A percentile compares a stretch with the other conserved stretches of the same genome.
These are phyloP conservation scores for Cyberlindnera veronae DNA, from an alignment of 805 yeast genomes.

Conservation along the genomic window DNA sequence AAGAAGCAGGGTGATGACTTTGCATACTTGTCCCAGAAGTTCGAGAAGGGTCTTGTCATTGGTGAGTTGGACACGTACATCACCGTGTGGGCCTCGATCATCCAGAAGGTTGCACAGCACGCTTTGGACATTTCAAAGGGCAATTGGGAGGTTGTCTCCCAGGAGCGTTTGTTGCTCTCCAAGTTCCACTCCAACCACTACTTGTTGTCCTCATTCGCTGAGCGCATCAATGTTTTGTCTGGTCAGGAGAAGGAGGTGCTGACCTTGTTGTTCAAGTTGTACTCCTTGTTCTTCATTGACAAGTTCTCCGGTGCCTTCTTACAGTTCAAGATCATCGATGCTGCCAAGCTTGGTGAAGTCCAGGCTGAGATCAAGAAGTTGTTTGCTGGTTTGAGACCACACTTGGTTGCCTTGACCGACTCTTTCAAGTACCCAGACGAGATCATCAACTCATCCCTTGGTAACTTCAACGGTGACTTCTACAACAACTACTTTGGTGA, in stretches of 20 bases:
- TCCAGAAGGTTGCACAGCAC: constrained; percentile 30
- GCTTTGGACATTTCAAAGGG: constrained; percentile 31
- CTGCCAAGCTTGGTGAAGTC: constrained; percentile 42
- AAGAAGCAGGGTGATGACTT: constrained; percentile 29
- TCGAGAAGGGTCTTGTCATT: constrained; percentile 25
- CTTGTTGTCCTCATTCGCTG: constrained; percentile 31
- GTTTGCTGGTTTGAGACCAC: constrained; percentile 53
- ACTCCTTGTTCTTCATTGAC: constrained; percentile 65
- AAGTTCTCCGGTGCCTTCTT: constrained; percentile 69
- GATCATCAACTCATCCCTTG: constrained; percentile 79
- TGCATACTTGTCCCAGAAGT: constrained; percentile 30
- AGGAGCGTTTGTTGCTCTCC: constrained; percentile 35
- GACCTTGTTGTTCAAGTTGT: constrained; percentile 53
- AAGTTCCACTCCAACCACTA: constrained; percentile 40
- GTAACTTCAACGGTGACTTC: constrained; percentile 76
- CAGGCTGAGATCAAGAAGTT: constrained; percentile 43
- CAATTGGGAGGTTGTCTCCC: constrained; percentile 35
- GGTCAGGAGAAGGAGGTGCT: constrained; percentile 44
- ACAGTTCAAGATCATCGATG: constrained; percentile 53
- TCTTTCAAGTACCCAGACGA: constrained; percentile 79
- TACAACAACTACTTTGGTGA: constrained; percentile 75
- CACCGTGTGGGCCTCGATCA: constrained; percentile 34
- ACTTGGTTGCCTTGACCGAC: constrained; percentile 78
- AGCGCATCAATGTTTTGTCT: constrained; percentile 25
- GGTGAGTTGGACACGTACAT: constrained; percentile 18